A percentile compares a stretch with the other conserved stretches of the same genome.
Conservation (phyloP, 179 eudicot species). For the Heliamphora pulchella region DNA sequence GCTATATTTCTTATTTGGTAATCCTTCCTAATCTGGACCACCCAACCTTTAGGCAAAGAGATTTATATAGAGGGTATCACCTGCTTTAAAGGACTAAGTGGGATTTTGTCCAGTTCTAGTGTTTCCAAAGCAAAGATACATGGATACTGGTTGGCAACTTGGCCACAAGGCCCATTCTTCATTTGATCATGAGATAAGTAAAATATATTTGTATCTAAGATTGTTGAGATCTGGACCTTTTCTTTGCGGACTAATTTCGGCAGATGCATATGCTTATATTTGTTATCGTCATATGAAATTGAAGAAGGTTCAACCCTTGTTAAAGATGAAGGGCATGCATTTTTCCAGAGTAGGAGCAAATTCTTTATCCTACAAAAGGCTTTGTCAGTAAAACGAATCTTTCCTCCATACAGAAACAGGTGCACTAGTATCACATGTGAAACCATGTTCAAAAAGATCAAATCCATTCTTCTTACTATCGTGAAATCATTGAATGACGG, state of each 20-base stretch:
- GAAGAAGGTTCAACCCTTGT: not conserved
- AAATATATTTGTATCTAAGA: not conserved
- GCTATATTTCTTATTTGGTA: not conserved
- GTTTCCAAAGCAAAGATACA: too few relatives aligned
- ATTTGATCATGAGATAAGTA: not conserved
- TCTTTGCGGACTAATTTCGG: not conserved
- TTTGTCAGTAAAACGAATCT: not conserved
- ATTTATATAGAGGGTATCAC: not conserved
- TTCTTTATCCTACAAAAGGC: conserved; percentile 2
- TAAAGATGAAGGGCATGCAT: not conserved
- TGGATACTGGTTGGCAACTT: not conserved
- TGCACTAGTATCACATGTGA: not conserved
- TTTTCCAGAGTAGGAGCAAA: not conserved
- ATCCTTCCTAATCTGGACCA: not conserved
- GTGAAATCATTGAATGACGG: not conserved
- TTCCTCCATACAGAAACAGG: not conserved
- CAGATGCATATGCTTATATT: not conserved
- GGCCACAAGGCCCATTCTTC: conserved; percentile 6
- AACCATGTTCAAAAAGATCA: not conserved
- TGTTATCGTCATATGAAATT: not conserved
- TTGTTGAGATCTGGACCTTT: conserved; percentile 3
- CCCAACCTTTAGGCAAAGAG: conserved; percentile 2
- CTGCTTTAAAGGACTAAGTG: not conserved
- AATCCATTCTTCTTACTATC: not conserved
- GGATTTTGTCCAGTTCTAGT: conserved; percentile 9